Evolutionary conservation across 345 rosid species (phyloP).

Genomic region (Eucalyptus lansdowneana): DNA sequence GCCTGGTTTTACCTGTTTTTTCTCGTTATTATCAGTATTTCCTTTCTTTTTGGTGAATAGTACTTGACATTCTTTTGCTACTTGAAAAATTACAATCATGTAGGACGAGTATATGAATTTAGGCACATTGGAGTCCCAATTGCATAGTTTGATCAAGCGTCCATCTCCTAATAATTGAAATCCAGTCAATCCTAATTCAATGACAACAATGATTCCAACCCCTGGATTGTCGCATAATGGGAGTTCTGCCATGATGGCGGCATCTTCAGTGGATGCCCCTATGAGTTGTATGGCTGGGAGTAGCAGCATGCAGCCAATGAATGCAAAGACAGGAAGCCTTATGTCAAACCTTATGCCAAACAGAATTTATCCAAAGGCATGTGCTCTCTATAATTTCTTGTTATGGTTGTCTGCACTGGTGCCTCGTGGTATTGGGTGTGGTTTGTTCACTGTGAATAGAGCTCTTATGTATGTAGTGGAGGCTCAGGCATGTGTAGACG

Average conservation of each 20-base stretch:
- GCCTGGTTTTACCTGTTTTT: too few relatives aligned
- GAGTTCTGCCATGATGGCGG: background rate
- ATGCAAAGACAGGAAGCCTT: background rate
- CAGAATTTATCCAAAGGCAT: too few relatives aligned
- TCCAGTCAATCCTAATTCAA: background rate
- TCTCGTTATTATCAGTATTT: too few relatives aligned
- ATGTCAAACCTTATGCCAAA: background rate
- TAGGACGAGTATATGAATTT: background rate
- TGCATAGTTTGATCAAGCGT: background rate
- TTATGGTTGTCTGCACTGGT: too few relatives aligned
- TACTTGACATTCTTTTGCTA: too few relatives aligned
- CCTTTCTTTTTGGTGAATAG: too few relatives aligned
- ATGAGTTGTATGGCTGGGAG: background rate
- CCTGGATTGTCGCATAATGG: background rate
- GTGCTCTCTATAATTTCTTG: too few relatives aligned
- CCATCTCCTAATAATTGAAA: background rate
- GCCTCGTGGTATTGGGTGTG: too few relatives aligned
- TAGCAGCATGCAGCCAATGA: background rate
- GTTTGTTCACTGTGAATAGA: too few relatives aligned
- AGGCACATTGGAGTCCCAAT: background rate
- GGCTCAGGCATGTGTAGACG: too few relatives aligned
- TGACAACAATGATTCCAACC: background rate
- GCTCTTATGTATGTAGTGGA: too few relatives aligned
- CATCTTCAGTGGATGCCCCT: background rate
- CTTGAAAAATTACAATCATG: too few relatives aligned